Base-by-base conservation (phyloP, 257 asterid species). In the Primulina eburnea region DNA sequence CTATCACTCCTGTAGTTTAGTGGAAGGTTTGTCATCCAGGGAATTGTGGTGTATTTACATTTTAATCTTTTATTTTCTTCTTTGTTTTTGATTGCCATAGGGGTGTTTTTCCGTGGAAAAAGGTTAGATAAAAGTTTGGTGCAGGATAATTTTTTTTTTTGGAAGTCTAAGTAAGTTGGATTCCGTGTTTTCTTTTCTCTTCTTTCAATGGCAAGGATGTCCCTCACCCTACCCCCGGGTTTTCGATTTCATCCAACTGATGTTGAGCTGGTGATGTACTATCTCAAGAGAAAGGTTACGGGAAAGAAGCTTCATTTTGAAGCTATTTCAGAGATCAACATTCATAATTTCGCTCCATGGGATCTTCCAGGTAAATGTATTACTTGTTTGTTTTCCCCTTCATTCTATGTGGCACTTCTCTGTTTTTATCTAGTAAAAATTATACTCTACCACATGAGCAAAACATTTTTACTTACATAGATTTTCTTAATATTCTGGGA, bases 211-310 rank as follows among this genome's bases (percentile, higher is more conserved):
- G 86, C 78, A 17, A 76, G 83, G 76, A 57, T 47, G 57, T 65
- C 76, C 58, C 95, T 92, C 55, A 9, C 50, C 50, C 50, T 38
- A 62, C 83, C 90, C 50, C 97, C 97, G 7, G 98, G 98, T 16
- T 91, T 89, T 80, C 91, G 98, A 2, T 92, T 92, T 73, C 93
- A 88, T 73, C 98, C 98, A 0, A 92, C 98, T 38, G 96, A 90
- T 70, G 87, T 78, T 18, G 98, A 92, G 78, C 74, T 92, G 73
- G 59, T 90, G 37, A 75, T 92, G 88, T 92, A 87, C 82, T 84
- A 88, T 79, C 92, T 92, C 30, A 92, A 92, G 78, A 80, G 93
- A 78, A 90, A 90, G 78, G 69, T 88, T 35, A 17, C 74, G 79
- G 93, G 97, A 67, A 88, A 80, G 82, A 82, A 81, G 82, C 72